These are phyloP conservation scores for Luffa acutangula DNA, from an alignment of 306 rosid genomes.

Conservation along the genomic window DNA sequence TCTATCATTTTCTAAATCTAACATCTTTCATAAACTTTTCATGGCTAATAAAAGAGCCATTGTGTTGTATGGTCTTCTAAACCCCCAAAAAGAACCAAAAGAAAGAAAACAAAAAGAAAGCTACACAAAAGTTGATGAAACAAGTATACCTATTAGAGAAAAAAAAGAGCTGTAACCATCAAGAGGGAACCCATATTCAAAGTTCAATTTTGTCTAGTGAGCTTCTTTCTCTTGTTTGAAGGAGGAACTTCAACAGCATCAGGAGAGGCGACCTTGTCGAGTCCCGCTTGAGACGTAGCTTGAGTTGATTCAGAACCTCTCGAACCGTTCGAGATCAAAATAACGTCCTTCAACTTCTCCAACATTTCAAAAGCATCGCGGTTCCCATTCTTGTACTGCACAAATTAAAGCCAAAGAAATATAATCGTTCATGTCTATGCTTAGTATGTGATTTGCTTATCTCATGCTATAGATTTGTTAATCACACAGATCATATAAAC, in stretches of 20 bases:
- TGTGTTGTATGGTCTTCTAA: not conserved
- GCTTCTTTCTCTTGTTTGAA: conserved; percentile 1
- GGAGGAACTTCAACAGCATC: not conserved
- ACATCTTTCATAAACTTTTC: not conserved
- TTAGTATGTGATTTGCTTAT: not conserved
- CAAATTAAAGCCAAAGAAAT: not conserved
- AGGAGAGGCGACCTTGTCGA: not conserved
- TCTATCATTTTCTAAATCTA: not conserved
- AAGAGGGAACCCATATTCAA: not conserved
- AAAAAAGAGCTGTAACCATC: not conserved
- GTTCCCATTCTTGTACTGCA: conserved; percentile 13
- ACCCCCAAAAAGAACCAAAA: not conserved
- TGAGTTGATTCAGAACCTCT: not conserved
- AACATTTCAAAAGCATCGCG: not conserved
- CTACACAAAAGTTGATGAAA: not conserved
- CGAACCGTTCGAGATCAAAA: not conserved
- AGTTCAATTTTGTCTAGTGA: not conserved
- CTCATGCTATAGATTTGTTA: not conserved
- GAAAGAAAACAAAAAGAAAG: not conserved
- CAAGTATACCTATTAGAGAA: not conserved
- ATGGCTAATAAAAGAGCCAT: not conserved
- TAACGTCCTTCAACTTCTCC: conserved; percentile 10
- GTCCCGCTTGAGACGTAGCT: not conserved
- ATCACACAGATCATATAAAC: not conserved
- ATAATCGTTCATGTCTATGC: not conserved